phyloP scores from a whole-genome alignment of 2,329 filamentous ascomycete species.

The Trichophyton schoenleinii region DNA sequence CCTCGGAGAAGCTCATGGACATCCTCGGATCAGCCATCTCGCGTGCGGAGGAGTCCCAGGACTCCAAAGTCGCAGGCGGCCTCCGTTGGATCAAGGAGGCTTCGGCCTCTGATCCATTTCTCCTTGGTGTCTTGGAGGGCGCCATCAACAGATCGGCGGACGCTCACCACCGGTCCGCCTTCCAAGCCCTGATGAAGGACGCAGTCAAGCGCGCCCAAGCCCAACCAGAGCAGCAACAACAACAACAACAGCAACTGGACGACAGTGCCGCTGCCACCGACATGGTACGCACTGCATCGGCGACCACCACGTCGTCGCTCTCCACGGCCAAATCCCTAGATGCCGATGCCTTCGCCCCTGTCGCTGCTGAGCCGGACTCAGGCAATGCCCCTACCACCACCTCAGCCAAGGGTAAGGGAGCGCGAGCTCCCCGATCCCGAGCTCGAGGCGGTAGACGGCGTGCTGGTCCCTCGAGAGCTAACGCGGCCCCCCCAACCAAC shows the following conservation, averaged over 20 bases:
- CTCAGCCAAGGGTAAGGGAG: slow-evolving; percentile 17
- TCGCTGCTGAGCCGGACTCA: slow-evolving; percentile 13
- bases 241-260: slow-evolving; percentile 1
- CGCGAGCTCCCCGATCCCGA: slow-evolving; percentile 19
- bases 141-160: slow-evolving; percentile 20
- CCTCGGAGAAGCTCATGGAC: slow-evolving; percentile 20
- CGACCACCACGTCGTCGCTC: slow-evolving; percentile 22
- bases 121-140: slow-evolving; percentile 21
- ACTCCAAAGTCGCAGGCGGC: slow-evolving; percentile 20
- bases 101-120: slow-evolving; percentile 21
- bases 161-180: slow-evolving; percentile 18
- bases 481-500: slow-evolving; percentile 14
- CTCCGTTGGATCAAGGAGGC: slow-evolving; percentile 21
- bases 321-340: slow-evolving; percentile 30
- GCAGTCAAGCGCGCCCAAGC: slow-evolving; percentile 15
- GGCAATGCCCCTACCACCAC: slow-evolving; percentile 7
- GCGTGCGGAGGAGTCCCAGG: slow-evolving; percentile 20
- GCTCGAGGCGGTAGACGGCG: slow-evolving; percentile 8
- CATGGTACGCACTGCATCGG: slow-evolving; percentile 16
- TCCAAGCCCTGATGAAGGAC: slow-evolving; percentile 22
- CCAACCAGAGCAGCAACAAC: neutral
- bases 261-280: slow-evolving; percentile 9
- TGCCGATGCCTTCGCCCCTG: slow-evolving; percentile 22
- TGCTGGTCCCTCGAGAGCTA: slow-evolving; percentile 6
- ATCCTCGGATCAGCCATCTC: slow-evolving; percentile 20